phyloP scores from a whole-genome alignment of 768 basidiomycete species.

The Trametes cingulata region DNA sequence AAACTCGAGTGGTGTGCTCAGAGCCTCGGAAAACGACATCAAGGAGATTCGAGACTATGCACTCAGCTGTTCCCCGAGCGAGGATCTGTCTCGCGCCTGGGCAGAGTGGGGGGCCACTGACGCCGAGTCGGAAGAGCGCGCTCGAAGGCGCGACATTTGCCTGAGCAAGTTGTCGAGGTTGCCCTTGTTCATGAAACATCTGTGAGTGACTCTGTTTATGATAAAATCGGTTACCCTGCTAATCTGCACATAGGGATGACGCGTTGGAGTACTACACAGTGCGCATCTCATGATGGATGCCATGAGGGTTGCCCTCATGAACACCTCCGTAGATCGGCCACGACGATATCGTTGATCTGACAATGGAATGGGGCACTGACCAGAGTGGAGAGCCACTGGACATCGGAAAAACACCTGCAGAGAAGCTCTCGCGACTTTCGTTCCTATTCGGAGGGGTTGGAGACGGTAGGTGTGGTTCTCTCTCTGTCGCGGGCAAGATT shows the following conservation, averaged over 20 bases:
- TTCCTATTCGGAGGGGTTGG: constrained; percentile 26
- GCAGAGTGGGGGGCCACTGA: constrained; percentile 7
- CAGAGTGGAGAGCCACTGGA: constrained; percentile 2
- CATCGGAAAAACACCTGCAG: not conserved
- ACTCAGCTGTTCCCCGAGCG: not conserved
- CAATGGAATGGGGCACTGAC: not conserved
- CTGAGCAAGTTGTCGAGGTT: not conserved
- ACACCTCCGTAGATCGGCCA: constrained; percentile 4
- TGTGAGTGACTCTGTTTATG: not conserved
- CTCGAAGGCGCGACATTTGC: not conserved
- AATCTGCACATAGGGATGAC: not conserved
- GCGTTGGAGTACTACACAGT: constrained; percentile 9
- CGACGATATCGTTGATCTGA: constrained; percentile 16
- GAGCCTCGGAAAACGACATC: no score
- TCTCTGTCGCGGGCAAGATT: no score
- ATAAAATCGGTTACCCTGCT: not conserved
- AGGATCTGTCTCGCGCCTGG: constrained; percentile 14
- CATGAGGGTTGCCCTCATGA: not conserved
- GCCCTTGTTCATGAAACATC: constrained; percentile 8
- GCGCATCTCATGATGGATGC: not conserved
- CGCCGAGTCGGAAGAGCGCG: not conserved
- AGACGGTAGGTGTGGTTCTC: constrained; percentile 14
- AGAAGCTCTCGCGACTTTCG: constrained; percentile 6
- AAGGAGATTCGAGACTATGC: no score
- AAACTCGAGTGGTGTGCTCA: no score